Evolutionary conservation across 257 asterid species (phyloP), one percentile per base, ranked within the genome.

Genomic region (Orobanche coerulescens): DNA sequence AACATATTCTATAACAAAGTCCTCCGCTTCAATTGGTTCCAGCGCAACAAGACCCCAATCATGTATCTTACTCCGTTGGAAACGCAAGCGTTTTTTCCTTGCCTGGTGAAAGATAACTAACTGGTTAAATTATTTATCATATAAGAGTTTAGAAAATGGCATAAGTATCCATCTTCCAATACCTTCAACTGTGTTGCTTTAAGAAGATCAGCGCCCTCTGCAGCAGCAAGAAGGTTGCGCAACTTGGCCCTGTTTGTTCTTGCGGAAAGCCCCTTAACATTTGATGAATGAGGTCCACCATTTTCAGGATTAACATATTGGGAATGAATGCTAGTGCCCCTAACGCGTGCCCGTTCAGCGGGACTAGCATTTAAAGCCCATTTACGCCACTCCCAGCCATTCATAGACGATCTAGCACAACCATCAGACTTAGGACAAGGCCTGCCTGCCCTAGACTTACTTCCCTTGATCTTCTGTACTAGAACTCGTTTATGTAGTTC

Each of bases 11-110:
- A 93, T 89, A 54, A 93, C 98, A 69, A 93, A 89, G 73, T 93
- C 99, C 79, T 93, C 99, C 2, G 99, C 95, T 64, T 93, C 99
- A 49, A 93, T 93, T 57, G 99, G 83, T 76, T 93, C 99, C 74
- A 86, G 77, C 1, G 96, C 99, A 73, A 89, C 79, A 53, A 93
- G 87, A 69, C 99, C 98, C 99, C 99, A 93, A 57, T 89, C 97
- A 66, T 93, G 99, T 74, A 93, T 93, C 84, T 79, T 89, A 79
- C 97, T 93, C 71, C 91, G 76, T 68, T 93, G 99, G 79, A 93
- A 89, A 71, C 96, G 86, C 60, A 86, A 69, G 31, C 82, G 91
- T 59, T 93, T 89, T 73, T 89, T 93, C 81, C 99, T 86, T 42
- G 97, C 95, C 99, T 93, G 80, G 37, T 26, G 62, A 70, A 68